Base-by-base conservation (phyloP, 495 filamentous ascomycete species). In the Letharia columbiana region DNA sequence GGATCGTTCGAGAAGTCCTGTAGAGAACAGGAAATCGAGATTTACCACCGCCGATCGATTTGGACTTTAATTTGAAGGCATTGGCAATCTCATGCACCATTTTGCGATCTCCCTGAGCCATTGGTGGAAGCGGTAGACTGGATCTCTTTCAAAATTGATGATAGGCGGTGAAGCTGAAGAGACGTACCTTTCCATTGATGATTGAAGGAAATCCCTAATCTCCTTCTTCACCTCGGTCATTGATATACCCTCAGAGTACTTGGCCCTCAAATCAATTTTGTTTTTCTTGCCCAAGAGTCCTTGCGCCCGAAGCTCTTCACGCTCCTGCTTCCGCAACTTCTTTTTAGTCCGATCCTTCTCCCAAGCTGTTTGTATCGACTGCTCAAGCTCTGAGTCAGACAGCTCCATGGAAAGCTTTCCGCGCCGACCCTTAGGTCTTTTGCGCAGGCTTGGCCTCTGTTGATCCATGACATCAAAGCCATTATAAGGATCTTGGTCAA, bases 381-480 rank as follows among this genome's bases (percentile, higher is more conserved):
- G 76, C 69, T 88, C 85, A 1, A 95, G 76, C 23, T 96, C 94
- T 4, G 84, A 84, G 72, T 96, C 95, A 1, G 86, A 87, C 3
- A 90, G 71, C 45, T 87, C 79, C 64, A 88, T 79, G 28, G 73
- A 79, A 66, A 72, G 64, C 7, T 65, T 58, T 31, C 73, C 73
- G 76, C 81, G 68, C 74, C 84, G 80, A 49, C 83, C 84, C 70
- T 87, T 88, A 52, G 81, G 69, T 68, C 81, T 84, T 47, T 77
- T 80, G 57, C 78, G 78, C 31, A 85, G 65, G 62, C 82, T 86
- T 9, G 80, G 86, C n/a, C 86, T 82, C 33, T 88, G 81, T 73
- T 88, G 89, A 68, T 94, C 91, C 85, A 91, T 91, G 40, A 94
- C 78, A 71, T 96, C 91, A 67, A 96, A 85, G 37, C 84, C 87